Evolutionary conservation across 164 flowering plant species (phyloP), one percentile per base, ranked within the genome.

Genomic region (Piper betle): DNA sequence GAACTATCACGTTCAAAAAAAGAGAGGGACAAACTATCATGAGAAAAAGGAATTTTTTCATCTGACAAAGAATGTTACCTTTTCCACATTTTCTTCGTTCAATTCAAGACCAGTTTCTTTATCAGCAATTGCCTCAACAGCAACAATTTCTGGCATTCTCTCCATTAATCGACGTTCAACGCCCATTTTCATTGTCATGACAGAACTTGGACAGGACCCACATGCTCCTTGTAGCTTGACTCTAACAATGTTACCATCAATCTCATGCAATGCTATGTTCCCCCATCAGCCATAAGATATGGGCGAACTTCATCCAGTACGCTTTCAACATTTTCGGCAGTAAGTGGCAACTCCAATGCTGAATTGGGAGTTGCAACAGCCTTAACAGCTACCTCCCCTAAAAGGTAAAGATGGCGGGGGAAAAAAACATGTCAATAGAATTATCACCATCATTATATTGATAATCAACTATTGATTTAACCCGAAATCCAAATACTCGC

Each of bases 201-300:
- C 81, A 58, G 98, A 82, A 77, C 94, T 87, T n/a, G 98, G 97
- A 62, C 98, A 93, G 19, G 98, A 93, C 7, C 98, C 97, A 72
- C 98, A 93, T 16, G 98, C 98, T 64, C 97, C 98, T 74, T 93
- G 96, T 60, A 93, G 76, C 75, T 93, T 93, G 79, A 93, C 75
- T 62, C 82, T 74, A 13, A 87, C 98, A 66, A 90, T 79, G 79
- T 89, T 82, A 39, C 96, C 98, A 83, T 90, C 96, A 58, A 93
- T 93, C 76, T 93, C 98, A 67, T 93, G 92, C 25, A 93, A 75
- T 55, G 84, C 91, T 58, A 89, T 96, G 63, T 92, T 92, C 39
- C 98, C 18, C 96, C 98, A 79, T 92, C 98, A n/a, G 97, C 58
- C 68, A 93, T 93, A 58, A 93, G 94, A 77, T 87, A 93, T 0